Conservation (phyloP, 495 filamentous ascomycete species). For the Neurospora intermedia region DNA sequence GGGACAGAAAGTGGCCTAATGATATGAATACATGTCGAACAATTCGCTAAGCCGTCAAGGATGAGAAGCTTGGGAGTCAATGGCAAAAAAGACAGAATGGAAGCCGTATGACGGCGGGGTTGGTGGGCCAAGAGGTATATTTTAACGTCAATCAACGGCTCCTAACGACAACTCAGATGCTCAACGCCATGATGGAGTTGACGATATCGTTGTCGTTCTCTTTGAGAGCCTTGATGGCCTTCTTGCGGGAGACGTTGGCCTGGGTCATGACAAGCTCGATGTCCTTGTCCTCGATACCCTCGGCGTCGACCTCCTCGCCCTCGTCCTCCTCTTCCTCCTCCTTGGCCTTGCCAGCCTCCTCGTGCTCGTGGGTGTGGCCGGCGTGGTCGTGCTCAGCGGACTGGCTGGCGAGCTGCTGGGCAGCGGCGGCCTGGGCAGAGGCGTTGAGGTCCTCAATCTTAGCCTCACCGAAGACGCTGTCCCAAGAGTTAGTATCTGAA, state of each 20-base stretch:
- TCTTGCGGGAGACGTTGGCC: conserved; percentile 90
- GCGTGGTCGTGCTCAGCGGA: conserved; percentile 59
- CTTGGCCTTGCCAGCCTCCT: conserved; percentile 51
- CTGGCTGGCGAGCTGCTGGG: conserved; percentile 75
- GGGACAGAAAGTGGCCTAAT: not conserved
- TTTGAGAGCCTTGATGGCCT: conserved; percentile 95
- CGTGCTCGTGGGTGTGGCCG: conserved; percentile 56
- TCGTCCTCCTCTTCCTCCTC: conserved; percentile 90
- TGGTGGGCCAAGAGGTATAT: not conserved
- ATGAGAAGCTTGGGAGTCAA: not conserved
- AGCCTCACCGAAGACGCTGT: conserved; percentile 97
- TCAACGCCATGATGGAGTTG: conserved; percentile 99
- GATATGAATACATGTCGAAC: not conserved
- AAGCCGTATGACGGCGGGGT: not conserved
- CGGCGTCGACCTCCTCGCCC: conserved; percentile 87
- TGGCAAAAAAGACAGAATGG: not conserved
- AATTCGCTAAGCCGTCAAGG: not conserved
- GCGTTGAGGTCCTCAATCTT: conserved; percentile 99
- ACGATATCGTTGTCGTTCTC: conserved; percentile 99
- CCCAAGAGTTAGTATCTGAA: not conserved
- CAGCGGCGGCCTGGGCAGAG: conserved; percentile 86
- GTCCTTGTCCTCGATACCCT: conserved; percentile 93
- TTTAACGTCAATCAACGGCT: not conserved
- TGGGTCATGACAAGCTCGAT: conserved; percentile 99
- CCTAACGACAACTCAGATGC: conserved; percentile 54